Evolutionary conservation across 2,329 filamentous ascomycete species (phyloP), one percentile per base, ranked within the genome.

Genomic region (Aspergillus sp.): DNA sequence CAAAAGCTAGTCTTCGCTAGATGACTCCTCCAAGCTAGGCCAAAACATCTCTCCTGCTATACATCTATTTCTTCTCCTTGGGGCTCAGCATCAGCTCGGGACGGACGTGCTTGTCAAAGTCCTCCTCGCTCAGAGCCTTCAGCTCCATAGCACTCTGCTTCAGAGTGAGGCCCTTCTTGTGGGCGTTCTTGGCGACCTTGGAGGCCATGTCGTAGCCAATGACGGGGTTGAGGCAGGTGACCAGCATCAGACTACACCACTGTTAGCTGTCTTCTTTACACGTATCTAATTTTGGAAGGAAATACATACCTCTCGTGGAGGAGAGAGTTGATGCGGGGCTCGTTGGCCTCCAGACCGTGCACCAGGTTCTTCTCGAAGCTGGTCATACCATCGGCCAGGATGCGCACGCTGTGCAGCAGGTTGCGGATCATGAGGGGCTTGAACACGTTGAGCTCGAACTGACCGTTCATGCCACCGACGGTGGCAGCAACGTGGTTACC

Each of bases 371-470:
- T 91, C 82, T 97, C 91, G 76, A 99, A 98, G 66, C 91, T 96
- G 72, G 85, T 86, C 93, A 98, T 98, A 71, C 91, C 91, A 74
- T 99, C 95, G 38, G 91, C 85, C 59, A 99, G 82, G 63, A 99
- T 88, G 66, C 94, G 88, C 59, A 89, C 84, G 82, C 92, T 97
- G 85, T 98, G 95, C 41, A 99, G 85, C 67, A 98, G 83, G 82
- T 98, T 98, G 79, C 90, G 87, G 80, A 98, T 98, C 76, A 99
- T 86, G 61, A 98, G 87, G 47, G 95, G 95, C 85, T 98, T 98
- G 87, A 97, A 99, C 58, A 98, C 95, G 80, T 98, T 99, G 69
- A 99, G 87, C 81, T 98, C 95, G 71, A 99, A 99, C 82, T 98
- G 96, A 67, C 95, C 95, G 82, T 95, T 96, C 83, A 96, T 96